phyloP scores from a whole-genome alignment of 768 basidiomycete genomes.

The Asterophora lycoperdoides region DNA sequence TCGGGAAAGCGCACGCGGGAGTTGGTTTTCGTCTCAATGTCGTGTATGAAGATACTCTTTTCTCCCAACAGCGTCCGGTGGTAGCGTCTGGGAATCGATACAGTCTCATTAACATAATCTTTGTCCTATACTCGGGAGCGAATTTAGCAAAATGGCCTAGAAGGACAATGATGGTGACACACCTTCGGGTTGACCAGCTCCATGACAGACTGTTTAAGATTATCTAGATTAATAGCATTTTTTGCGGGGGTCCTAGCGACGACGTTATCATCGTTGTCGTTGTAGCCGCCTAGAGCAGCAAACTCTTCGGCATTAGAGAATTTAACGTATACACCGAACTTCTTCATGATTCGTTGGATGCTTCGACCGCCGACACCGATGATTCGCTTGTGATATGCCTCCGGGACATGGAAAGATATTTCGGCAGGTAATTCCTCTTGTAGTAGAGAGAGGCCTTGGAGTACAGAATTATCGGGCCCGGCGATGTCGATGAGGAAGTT shows the following conservation, averaged over 20 bases:
- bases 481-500: conserved; percentile 93
- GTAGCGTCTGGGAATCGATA: conserved; percentile 91
- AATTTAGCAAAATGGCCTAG: background rate
- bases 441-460: conserved; percentile 83
- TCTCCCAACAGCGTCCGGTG: conserved; percentile 94
- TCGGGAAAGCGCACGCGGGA: conserved; percentile 90
- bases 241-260: conserved; percentile 97
- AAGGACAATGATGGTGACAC: conserved; percentile 18
- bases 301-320: conserved; percentile 98
- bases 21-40: conserved; percentile 96
- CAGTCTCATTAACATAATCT: conserved; percentile 91
- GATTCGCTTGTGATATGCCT: conserved; percentile 97
- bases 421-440: conserved; percentile 99
- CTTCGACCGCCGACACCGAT: conserved; percentile 97
- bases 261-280: conserved; percentile 98
- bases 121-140: conserved; percentile 64
- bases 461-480: conserved; percentile 76
- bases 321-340: conserved; percentile 99
- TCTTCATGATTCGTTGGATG: conserved; percentile 99
- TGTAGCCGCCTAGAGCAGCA: conserved; percentile 89
- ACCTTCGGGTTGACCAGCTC: conserved; percentile 97
- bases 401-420: conserved; percentile 97
- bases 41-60: conserved; percentile 94
- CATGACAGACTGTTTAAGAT: conserved; percentile 95
- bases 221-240: conserved; percentile 92